Evolutionary conservation across 257 asterid species (phyloP).

Genomic region (Forsythia suspensa): DNA sequence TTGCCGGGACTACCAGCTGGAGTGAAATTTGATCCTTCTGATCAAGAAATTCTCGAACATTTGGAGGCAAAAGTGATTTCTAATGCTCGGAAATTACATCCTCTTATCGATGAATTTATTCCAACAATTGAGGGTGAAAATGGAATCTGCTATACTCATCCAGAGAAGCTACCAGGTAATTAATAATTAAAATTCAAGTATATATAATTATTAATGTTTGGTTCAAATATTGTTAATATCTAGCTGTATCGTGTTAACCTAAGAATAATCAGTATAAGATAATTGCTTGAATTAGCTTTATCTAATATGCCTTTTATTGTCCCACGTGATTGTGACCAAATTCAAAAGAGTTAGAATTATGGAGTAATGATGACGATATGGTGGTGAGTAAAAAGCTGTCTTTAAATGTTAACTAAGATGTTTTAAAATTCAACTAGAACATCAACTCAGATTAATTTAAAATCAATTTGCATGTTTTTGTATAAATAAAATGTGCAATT

Average conservation of each 20-base stretch:
- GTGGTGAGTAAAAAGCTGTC: neutral
- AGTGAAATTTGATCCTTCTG: constrained; percentile 59
- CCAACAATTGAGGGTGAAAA: constrained; percentile 50
- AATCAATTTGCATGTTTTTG: no score
- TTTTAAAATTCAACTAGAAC: no score
- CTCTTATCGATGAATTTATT: constrained; percentile 47
- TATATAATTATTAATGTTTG: neutral
- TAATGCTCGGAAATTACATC: constrained; percentile 38
- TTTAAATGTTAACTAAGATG: neutral
- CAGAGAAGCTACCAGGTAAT: constrained; percentile 52
- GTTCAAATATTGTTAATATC: neutral
- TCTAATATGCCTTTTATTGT: neutral
- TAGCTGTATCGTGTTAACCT: neutral
- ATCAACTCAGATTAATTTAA: no score
- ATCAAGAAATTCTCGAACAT: constrained; percentile 51
- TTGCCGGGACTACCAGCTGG: constrained; percentile 55
- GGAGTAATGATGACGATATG: constrained; percentile 1
- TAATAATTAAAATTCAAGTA: neutral
- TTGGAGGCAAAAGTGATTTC: constrained; percentile 36
- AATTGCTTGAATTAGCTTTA: neutral
- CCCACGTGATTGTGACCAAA: constrained; percentile 3
- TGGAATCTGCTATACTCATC: constrained; percentile 59
- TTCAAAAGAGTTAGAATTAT: constrained; percentile 7
- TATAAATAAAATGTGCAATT: no score
- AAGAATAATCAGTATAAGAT: neutral